Percentiles rank a stretch among this genome's conserved stretches.
Conservation (phyloP, 2,329 filamentous ascomycete genomes). For the Xylaria sp. region DNA sequence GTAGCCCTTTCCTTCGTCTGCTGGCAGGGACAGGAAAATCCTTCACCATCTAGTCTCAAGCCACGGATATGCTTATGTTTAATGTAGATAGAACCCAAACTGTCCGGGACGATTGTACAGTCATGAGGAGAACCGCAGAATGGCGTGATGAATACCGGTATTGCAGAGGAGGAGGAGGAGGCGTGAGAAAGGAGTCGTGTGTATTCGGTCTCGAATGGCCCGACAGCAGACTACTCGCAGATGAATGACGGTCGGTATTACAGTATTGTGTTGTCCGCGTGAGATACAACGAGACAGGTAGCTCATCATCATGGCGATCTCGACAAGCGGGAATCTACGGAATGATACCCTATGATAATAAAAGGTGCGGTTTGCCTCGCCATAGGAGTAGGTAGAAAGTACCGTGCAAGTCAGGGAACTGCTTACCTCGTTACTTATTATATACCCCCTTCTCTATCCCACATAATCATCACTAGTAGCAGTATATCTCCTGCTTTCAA, state of each 20-base stretch:
- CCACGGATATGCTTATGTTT: constrained; percentile 5
- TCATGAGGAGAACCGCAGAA: not conserved
- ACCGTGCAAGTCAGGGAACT: too few relatives aligned
- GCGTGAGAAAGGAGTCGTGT: not conserved
- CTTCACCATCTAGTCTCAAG: constrained; percentile 15
- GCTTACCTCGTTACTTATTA: too few relatives aligned
- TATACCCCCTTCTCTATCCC: too few relatives aligned
- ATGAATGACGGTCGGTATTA: not conserved
- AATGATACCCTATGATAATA: too few relatives aligned
- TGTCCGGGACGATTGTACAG: not conserved
- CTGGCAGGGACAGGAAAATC: constrained; percentile 13
- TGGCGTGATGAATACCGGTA: not conserved
- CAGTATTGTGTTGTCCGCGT: not conserved
- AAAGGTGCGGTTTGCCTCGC: too few relatives aligned
- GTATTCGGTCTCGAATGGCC: not conserved
- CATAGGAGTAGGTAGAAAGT: too few relatives aligned
- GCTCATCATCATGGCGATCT: constrained; percentile 1
- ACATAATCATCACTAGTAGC: too few relatives aligned
- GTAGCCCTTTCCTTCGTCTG: constrained; percentile 11
- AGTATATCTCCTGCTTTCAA: too few relatives aligned
- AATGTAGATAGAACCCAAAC: not conserved
- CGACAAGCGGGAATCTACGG: not conserved
- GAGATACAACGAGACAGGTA: not conserved
- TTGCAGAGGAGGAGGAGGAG: not conserved
- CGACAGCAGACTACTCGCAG: not conserved